Base-by-base conservation (phyloP, 768 basidiomycete genomes). In the Tylopilus rubrobrunneus region DNA sequence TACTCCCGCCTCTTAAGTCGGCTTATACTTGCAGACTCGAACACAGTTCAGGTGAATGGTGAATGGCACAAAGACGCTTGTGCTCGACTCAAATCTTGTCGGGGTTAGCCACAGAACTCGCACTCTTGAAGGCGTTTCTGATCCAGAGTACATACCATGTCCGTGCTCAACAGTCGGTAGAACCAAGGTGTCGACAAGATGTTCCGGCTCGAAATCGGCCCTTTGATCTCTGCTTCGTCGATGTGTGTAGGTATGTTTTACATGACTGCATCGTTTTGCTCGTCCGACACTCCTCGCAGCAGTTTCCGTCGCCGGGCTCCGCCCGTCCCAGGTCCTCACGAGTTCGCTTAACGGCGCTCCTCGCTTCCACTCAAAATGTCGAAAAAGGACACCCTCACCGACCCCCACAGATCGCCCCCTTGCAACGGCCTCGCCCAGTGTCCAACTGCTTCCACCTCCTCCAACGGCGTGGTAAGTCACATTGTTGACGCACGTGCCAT, bases 151-250 rank as follows among this genome's bases (percentile, higher is more conserved):
- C 28, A 15, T 40, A 2, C 41, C 48, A 12, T 50, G 50, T n/a
- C 44, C 28, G 52, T 53, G 34, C 39, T 60, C 27, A 65, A 51
- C 27, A 17, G n/a, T 28, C 12, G 23, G 51, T 61, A 98, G 96
- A 90, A 98, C 67, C 95, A 98, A 83, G 95, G 93, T 6, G 92
- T 99, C 4, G 95, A 98, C 75, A 97, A 97, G 77, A 96, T 99
- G 91, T 97, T 95, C 74, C 98, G 97, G 96, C 83, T 99, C 23
- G 97, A 98, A 71, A 71, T 87, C 11, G 95, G 95, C 17, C 86
- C 91, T 9, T 73, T 98, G 44, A 78, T 83, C 11, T 87, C 91
- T n/a, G n/a, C n/a, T n/a, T n/a, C n/a, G n/a, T n/a, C n/a, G n/a
- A n/a, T n/a, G n/a, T n/a, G n/a, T n/a, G n/a, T n/a, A n/a, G n/a